A percentile compares a stretch with the other conserved stretches of the same genome.
Conservation (phyloP, 176 grass and related monocot genomes). For the Triticum timopheevii region DNA sequence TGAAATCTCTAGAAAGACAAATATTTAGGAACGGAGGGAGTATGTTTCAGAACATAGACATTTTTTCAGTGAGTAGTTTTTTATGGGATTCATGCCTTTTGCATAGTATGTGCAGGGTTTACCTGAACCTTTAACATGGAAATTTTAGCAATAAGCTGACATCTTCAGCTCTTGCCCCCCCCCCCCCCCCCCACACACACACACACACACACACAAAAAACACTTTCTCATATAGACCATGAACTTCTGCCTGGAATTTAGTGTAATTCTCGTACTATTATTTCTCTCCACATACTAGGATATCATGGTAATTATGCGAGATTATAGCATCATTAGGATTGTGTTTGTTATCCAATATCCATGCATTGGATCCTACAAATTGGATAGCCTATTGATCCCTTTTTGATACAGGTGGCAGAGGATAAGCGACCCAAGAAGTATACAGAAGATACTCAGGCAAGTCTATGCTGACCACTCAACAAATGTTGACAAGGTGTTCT, state of each 20-base stretch:
- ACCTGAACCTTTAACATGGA: neutral
- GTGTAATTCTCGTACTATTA: neutral
- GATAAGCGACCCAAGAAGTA: slow-evolving; percentile 85
- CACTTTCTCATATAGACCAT: neutral
- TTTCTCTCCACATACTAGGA: neutral
- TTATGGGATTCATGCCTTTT: neutral
- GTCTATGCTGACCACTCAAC: slow-evolving; percentile 93
- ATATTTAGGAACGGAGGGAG: no score
- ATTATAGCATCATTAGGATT: neutral
- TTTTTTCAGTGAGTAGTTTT: no score
- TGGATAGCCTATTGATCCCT: neutral
- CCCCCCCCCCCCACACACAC: no score
- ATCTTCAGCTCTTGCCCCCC: neutral
- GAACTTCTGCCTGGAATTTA: neutral
- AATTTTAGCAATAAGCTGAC: neutral
- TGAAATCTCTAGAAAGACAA: no score
- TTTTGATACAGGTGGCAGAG: slow-evolving; percentile 82
- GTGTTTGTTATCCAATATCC: neutral
- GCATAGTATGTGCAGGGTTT: neutral
- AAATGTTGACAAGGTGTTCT: slow-evolving; percentile 88
- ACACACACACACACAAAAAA: no score
- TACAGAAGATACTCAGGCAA: slow-evolving; percentile 82
- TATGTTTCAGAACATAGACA: no score
- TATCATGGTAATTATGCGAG: neutral
- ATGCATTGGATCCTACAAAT: slow-evolving; percentile 10